Evolutionary conservation across 106 monocot species (phyloP), one percentile per base, ranked within the genome.

Genomic region (Vanilla planifolia): DNA sequence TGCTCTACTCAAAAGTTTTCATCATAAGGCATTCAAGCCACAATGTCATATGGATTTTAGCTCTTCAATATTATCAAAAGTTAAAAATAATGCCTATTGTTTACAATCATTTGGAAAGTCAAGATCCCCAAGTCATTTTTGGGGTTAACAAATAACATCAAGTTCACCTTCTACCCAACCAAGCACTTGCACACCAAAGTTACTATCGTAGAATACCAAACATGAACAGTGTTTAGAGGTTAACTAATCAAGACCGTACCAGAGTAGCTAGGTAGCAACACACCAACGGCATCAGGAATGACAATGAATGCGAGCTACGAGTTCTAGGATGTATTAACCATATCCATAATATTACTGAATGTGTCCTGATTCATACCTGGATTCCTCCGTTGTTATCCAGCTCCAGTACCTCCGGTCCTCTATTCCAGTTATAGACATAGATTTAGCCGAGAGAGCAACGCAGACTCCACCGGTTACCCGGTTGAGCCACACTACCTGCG

Each of bases 331-430:
- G 10, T 48, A 16, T 9, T 48, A 48, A 53, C 14, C 53, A 53
- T n/a, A n/a, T n/a, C n/a, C n/a, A n/a, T n/a, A n/a, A n/a, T n/a
- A 30, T 9, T 14, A 17, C 32, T 16, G 19, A 30, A 53, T 1
- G 32, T 16, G 14, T 53, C 35, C 9, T 6, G 14, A 34, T 26
- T 20, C 47, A 34, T 26, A 73, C 73, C 62, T 79, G 30, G 78
- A 79, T 33, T 79, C 78, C 60, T 79, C 78, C 7, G 78, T 79
- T 16, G 62, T 40, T 22, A 79, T 68, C 78, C 78, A 79, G 23
- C 61, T 73, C 78, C 78, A 79, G 37, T 79, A 73, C 43, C 78
- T 68, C 5, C 78, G 62, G 45, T 79, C 78, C 8, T 79, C 78
- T 8, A 79, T 79, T 35, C 78, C 78, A 5, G 78, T 79, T 27